Evolutionary conservation across 2,329 filamentous ascomycete species (phyloP), one percentile per base, ranked within the genome.

Genomic region (Beauveria pseudobassiana): DNA sequence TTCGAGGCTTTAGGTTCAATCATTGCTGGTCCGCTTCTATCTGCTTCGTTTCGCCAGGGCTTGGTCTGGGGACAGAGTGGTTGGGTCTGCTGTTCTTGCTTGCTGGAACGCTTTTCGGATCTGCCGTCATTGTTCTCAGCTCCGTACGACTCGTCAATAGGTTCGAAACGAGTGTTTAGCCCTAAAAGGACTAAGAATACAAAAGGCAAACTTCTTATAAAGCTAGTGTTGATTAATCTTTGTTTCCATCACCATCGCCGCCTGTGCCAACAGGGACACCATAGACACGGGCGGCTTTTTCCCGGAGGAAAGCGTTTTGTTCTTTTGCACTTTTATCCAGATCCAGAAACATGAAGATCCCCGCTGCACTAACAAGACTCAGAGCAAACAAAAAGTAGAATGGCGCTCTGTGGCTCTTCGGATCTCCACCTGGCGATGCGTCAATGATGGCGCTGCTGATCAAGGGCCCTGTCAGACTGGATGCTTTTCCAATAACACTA

Each of bases 361-460:
- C 75, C 9, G 71, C 65, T 46, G 83, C 82, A 68, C 83, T 86
- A 18, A 80, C 73, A 46, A 84, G 50, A 64, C 81, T 85, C 63
- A 87, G 68, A 0, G 75, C 83, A 64, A 86, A 84, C 20, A 89
- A 68, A 62, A 89, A 89, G 66, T 87, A 88, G 63, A 89, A 89
- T 0, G 86, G 85, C 5, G 80, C 81, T 24, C 78, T 84, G 60
- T 82, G 81, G 67, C 87, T 82, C 61, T 82, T 77, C 10, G 20
- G 5, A 2, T 30, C 50, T 16, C 73, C 70, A 1, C 75, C 77
- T 0, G 81, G 78, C 7, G 78, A 79, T 0, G 81, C 82, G 68
- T 89, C 86, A 59, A 89, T 88, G 62, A 89, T 89, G 8, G 86
- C 86, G 64, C 81, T 84, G 62, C 81, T 85, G 18, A 89, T 85